Evolutionary conservation across 805 yeast genomes (phyloP).

Genomic region (Millerozyma miso): DNA sequence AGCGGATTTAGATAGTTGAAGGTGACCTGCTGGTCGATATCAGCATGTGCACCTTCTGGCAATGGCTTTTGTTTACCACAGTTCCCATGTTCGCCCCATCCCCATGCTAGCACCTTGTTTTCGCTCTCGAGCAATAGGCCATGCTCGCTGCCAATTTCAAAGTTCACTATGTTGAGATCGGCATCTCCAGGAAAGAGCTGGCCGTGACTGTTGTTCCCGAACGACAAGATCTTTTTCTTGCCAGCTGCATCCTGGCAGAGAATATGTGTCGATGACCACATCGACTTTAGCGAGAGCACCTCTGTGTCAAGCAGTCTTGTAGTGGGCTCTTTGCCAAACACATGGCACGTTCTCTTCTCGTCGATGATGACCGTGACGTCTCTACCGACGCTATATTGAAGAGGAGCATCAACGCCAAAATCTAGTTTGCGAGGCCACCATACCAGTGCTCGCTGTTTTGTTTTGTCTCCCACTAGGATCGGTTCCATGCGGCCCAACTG

Average conservation of each 20-base stretch:
- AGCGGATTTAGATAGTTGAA: slow-evolving; percentile 33
- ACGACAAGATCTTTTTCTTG: slow-evolving; percentile 32
- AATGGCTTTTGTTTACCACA: slow-evolving; percentile 50
- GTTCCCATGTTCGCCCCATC: slow-evolving; percentile 99
- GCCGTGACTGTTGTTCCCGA: slow-evolving; percentile 76
- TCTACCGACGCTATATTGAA: slow-evolving; percentile 45
- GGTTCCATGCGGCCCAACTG: slow-evolving; percentile 34
- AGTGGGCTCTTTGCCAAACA: slow-evolving; percentile 16
- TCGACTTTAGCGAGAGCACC: slow-evolving; percentile 25
- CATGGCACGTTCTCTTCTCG: slow-evolving; percentile 9
- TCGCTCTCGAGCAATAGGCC: slow-evolving; percentile 45
- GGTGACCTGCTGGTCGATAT: slow-evolving; percentile 21
- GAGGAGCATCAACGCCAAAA: slow-evolving; percentile 7
- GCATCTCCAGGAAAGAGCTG: slow-evolving; percentile 44
- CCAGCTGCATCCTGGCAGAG: slow-evolving; percentile 9
- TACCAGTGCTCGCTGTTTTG: slow-evolving; percentile 12
- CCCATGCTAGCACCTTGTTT: slow-evolving; percentile 67
- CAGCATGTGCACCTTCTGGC: slow-evolving; percentile 5
- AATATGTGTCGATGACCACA: slow-evolving; percentile 81
- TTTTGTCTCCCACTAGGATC: slow-evolving; percentile 3
- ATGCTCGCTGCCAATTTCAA: slow-evolving; percentile 82
- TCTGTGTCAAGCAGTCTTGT: not conserved
- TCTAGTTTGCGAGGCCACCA: slow-evolving; percentile 20
- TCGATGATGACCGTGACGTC: slow-evolving; percentile 48
- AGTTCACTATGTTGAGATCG: slow-evolving; percentile 9